Base-by-base conservation (phyloP, 768 basidiomycete genomes). In the Lactarius tabidus region DNA sequence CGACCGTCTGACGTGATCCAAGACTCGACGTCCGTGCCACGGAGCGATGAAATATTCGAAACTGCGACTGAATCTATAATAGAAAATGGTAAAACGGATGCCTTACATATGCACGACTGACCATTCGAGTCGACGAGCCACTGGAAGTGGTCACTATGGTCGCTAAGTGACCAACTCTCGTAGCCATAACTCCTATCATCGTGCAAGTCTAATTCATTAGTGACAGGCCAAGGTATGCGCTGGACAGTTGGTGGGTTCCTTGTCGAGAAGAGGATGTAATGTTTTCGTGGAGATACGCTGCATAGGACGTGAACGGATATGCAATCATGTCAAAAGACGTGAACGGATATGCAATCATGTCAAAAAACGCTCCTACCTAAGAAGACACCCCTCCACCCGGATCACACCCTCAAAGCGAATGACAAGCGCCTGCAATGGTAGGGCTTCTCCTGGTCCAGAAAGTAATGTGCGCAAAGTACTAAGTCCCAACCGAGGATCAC, bases 1-100 rank as follows among this genome's bases (percentile, higher is more conserved):
- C 91, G 78, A 43, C 92, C 92, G 67, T 94, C 92, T 7, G 90
- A 91, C 2, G 91, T 91, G 55, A 91, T 82, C 92, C 92, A 94
- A 0, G 85, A 85, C 75, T 93, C 92, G 15, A 85, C 82, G 28
- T 84, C 84, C 28, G 84, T 82, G 4, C 77, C 71, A 61, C 83
- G 80, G 45, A 85, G 84, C 70, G 85, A 77, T 29, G 81, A 71
- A n/a, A 94, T 86, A 60, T 85, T 79, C 12, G 75, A 74, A n/a
- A 93, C 81, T n/a, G 80, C 79, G 10, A 91, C 91, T 92, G 67
- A 18, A 48, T 53, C 38, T 29, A 20, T 17, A 61, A 57, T 3
- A 59, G 33, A 18, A 55, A 35, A 18, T 33, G 54, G 20, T 3
- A 12, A 53, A n/a, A 52, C 28, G 33, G 57, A 36, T 55, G 26